Conservation (phyloP, 1,284 basidiomycete species). For the Volvariella surrecta region DNA sequence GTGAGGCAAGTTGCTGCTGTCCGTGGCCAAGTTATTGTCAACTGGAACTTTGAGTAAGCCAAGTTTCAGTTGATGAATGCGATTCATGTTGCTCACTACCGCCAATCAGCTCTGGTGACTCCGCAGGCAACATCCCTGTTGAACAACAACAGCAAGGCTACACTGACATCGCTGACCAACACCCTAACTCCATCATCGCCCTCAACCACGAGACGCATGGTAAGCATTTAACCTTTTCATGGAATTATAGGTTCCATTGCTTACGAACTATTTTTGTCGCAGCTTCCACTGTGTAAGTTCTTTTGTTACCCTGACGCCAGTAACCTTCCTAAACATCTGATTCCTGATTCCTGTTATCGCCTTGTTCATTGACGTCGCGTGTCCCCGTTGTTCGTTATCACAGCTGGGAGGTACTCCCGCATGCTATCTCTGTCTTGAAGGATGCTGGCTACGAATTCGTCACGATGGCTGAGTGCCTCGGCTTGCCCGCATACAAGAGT, state of each 20-base stretch:
- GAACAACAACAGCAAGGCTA: constrained; percentile 8
- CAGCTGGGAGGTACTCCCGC: constrained; percentile 18
- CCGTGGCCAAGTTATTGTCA: constrained; percentile 28
- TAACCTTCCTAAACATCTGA: neutral
- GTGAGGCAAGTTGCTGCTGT: constrained; percentile 32
- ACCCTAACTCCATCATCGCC: constrained; percentile 11
- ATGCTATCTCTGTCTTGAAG: constrained; percentile 23
- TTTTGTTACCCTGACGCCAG: neutral
- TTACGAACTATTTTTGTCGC: neutral
- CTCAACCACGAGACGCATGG: constrained; percentile 15
- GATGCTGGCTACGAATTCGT: constrained; percentile 33
- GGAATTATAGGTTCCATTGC: neutral
- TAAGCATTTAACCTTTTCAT: constrained; percentile 3
- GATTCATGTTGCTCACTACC: no score
- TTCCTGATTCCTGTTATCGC: neutral
- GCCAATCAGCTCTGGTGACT: constrained; percentile 12
- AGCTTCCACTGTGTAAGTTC: neutral
- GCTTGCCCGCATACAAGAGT: constrained; percentile 26
- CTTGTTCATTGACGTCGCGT: no score
- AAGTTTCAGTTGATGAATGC: no score
- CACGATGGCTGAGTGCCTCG: constrained; percentile 36
- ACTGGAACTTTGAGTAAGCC: constrained; percentile 37
- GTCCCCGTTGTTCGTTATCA: neutral
- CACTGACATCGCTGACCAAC: constrained; percentile 3
- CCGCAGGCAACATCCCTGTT: constrained; percentile 8